phyloP scores from a whole-genome alignment of 164 flowering plant genomes.

The Piper betle region DNA sequence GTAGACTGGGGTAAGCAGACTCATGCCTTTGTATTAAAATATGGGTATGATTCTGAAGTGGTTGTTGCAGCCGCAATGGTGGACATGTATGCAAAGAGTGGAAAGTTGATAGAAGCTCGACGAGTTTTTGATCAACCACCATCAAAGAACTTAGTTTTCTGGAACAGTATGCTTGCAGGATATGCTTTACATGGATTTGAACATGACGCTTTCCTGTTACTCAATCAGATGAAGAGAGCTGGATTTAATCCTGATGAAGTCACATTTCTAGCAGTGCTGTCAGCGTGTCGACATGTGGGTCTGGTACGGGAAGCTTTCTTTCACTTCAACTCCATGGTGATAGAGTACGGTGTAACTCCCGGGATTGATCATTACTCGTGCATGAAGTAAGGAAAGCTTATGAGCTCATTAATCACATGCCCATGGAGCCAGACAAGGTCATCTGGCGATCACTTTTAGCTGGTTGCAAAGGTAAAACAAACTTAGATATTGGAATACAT shows the following conservation, averaged over 20 bases:
- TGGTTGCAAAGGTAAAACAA: conserved; percentile 19
- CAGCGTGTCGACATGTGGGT: conserved; percentile 32
- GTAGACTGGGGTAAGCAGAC: conserved; percentile 33
- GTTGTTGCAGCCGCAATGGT: conserved; percentile 31
- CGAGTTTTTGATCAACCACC: conserved; percentile 16
- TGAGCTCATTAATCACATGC: conserved; percentile 16
- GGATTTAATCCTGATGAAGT: conserved; percentile 24
- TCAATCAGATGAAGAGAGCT: conserved; percentile 15
- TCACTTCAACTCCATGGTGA: conserved; percentile 20
- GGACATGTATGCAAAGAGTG: conserved; percentile 46
- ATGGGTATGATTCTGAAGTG: conserved; percentile 20
- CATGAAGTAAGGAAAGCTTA: conserved; percentile 24
- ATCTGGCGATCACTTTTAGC: conserved; percentile 37
- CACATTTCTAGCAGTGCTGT: conserved; percentile 32
- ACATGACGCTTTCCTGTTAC: conserved; percentile 26
- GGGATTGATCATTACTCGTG: conserved; percentile 32
- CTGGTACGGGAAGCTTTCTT: conserved; percentile 22
- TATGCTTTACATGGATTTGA: conserved; percentile 41
- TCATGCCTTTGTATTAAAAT: conserved; percentile 25
- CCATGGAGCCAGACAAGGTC: conserved; percentile 20
- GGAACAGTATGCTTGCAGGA: conserved; percentile 36
- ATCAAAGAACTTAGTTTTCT: conserved; percentile 24
- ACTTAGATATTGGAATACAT: conserved; percentile 21
- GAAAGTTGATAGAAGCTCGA: conserved; percentile 21
- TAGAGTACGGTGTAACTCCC: conserved; percentile 21